phyloP scores from a whole-genome alignment of 495 filamentous ascomycete genomes.

The Daldinia concentrica region DNA sequence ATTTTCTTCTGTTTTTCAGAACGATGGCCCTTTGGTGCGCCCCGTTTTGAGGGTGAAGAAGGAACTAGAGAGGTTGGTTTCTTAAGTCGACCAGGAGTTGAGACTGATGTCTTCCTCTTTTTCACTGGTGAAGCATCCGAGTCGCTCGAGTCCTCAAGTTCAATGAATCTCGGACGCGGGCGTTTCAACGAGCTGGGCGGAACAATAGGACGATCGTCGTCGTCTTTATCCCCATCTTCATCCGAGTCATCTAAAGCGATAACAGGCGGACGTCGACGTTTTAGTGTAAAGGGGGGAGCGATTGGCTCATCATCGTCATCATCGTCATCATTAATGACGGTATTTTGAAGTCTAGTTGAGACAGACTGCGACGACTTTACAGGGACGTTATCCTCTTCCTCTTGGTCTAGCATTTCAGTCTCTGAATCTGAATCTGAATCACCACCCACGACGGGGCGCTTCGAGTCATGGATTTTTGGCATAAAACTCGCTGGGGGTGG shows the following conservation, averaged over 20 bases:
- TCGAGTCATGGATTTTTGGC: conserved; percentile 15
- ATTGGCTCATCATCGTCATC: conserved; percentile 16
- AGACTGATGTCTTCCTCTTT: conserved; percentile 30
- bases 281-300: conserved; percentile 20
- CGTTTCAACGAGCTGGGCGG: conserved; percentile 20
- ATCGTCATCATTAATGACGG: conserved; percentile 30
- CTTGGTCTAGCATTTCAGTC: conserved; percentile 20
- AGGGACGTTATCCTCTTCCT: conserved; percentile 17
- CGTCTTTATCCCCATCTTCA: conserved; percentile 43
- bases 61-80: conserved; percentile 11
- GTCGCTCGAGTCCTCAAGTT: conserved; percentile 39
- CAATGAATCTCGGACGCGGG: conserved; percentile 9
- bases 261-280: conserved; percentile 24
- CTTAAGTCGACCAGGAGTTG: conserved; percentile 36
- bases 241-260: conserved; percentile 4
- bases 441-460: not conserved
- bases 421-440: conserved; percentile 39
- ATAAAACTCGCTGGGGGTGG: conserved; percentile 35
- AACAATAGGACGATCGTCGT: conserved; percentile 44
- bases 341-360: conserved; percentile 33
- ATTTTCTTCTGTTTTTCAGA: conserved; percentile 51
- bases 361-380: conserved; percentile 41
- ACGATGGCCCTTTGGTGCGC: conserved; percentile 34
- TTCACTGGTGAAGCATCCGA: conserved; percentile 32
- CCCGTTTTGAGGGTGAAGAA: conserved; percentile 35